Evolutionary conservation across 352 stramenopile genomes (phyloP), one percentile per base, ranked within the genome.

Genomic region (Pythium dissimile): DNA sequence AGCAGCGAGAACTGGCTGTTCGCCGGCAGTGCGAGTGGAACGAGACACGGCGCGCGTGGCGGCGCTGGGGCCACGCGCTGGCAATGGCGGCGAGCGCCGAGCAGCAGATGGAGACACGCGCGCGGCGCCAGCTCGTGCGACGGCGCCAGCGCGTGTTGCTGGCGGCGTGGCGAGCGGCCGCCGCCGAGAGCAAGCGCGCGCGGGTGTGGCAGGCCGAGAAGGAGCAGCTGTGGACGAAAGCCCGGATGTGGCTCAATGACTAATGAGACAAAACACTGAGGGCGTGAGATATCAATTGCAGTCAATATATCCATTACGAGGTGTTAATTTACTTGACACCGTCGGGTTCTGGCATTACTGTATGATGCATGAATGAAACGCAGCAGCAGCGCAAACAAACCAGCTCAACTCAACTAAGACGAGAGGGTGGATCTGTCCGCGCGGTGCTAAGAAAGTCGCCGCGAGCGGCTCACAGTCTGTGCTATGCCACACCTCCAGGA

Each of bases 191-290:
- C 23, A 75, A 72, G 18, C 42, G 28, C 5, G 45, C 73, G 18
- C 53, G 65, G 26, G 46, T 78, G 55, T 49, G 67, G 1, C 54
- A 74, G 45, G 52, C 39, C 27, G 78, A 88, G 55, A 90, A 88
- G 45, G 66, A 80, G 35, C 54, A 69, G 31, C 45, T 88, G 12
- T 88, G 77, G 80, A 55, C 67, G 13, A 87, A 88, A 59, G 78
- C 86, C 24, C 72, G 78, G 2, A 61, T 62, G 3, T 90, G 80
- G 80, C 75, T 88, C 18, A 66, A 80, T 39, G 78, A 88, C 31
- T 70, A 50, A 50, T 28, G 42, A 34, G 6, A 48, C 2, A 34
- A 16, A 56, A n/a, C n/a, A n/a, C n/a, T n/a, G n/a, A n/a, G n/a
- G n/a, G n/a, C n/a, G n/a, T n/a, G n/a, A n/a, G n/a, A n/a, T n/a